phyloP scores from a whole-genome alignment of 2,329 filamentous ascomycete genomes.

The Fusarium concolor region DNA sequence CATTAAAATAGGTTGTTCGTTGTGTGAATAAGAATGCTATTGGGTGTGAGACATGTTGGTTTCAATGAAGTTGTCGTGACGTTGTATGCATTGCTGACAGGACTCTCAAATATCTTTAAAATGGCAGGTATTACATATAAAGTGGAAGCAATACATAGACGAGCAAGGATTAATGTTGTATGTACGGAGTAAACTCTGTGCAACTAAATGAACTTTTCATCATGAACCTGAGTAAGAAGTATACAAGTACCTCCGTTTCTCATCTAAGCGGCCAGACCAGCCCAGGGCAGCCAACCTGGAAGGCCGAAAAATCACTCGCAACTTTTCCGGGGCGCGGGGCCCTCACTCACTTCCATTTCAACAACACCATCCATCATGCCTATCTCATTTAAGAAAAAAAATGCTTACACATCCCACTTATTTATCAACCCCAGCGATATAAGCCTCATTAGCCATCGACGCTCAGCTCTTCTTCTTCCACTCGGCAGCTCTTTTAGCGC shows the following conservation, averaged over 20 bases:
- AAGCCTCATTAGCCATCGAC: conserved; percentile 6
- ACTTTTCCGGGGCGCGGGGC: conserved; percentile 34
- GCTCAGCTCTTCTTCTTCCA: conserved; percentile 58
- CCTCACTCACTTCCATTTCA: not conserved
- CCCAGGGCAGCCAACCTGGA: not conserved
- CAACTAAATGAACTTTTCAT: conserved; percentile 8
- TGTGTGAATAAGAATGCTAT: not conserved
- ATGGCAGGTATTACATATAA: not conserved
- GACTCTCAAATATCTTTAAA: not conserved
- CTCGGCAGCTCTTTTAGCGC: conserved; percentile 55
- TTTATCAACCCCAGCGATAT: conserved; percentile 1
- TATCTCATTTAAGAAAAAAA: conserved; percentile 5
- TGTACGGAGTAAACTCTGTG: conserved; percentile 14
- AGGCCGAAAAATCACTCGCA: conserved; percentile 37
- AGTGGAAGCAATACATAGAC: not conserved
- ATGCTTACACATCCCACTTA: conserved; percentile 15
- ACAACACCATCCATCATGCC: conserved; percentile 12
- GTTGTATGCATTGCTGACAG: not conserved
- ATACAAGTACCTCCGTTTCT: conserved; percentile 24
- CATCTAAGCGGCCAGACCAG: conserved; percentile 28
- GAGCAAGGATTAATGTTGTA: not conserved
- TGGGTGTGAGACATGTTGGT: not conserved
- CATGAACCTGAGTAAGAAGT: not conserved
- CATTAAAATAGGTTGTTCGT: not conserved
- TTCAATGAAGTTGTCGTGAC: not conserved